Base-by-base conservation (phyloP, 192 early-diverging fungal genomes). In the Funneliformis mosseae region DNA sequence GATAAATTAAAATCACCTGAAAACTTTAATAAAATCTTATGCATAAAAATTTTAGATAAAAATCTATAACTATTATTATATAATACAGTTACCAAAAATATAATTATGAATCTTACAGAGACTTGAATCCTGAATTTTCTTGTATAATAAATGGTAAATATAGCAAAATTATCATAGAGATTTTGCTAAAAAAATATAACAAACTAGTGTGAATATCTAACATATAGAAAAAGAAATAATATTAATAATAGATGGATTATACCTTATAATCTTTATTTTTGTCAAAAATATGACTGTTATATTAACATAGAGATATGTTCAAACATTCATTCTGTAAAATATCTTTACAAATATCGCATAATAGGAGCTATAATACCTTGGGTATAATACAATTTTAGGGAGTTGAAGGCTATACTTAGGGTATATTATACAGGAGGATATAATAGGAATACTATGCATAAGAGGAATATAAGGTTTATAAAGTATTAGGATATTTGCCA, bases 231-330 rank as follows among this genome's bases (percentile, higher is more conserved):
- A 62, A 27, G 63, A 69, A 39, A 81, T 33, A 74, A 60, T 16
- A 46, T 66, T 43, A 74, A 87, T 77, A 87, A 85, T 68, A 48
- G 78, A 45, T 83, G 68, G 78, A 55, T 84, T 16, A 78, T 85
- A n/a, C 83, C 84, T 5, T 43, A 87, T 62, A 87, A 84, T 46
- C 79, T 38, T 2, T 85, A 76, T 18, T 64, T 87, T n/a, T 18
- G 39, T 62, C 73, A 82, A 3, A 87, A 85, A 77, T 87, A 83
- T 75, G 63, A 83, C 74, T 80, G 83, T 0, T 81, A 85, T 39
- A 81, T 82, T 5, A 81, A 86, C 74, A 83, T 87, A 14, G 81
- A 85, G 39, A 74, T 85, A 16, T 87, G 81, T 55, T 66, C 79
- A 1, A 77, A 72, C 9, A 66, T 83, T 1, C 2, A 63, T 28